Evolutionary conservation across 805 yeast genomes (phyloP).

Genomic region (Ogataea pignaliae): DNA sequence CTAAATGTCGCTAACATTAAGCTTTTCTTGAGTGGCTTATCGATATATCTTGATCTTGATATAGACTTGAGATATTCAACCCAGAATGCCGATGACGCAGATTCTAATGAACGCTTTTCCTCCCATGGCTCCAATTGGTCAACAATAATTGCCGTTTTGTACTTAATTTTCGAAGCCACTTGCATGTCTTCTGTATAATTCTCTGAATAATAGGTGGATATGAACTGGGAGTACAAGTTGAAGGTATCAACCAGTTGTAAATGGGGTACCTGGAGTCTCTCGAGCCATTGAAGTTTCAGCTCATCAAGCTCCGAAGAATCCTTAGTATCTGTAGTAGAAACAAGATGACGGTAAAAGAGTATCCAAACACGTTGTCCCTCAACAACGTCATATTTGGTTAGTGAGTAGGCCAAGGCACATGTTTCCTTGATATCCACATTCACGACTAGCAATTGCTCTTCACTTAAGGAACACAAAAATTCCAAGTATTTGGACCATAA

Average conservation of each 20-base stretch:
- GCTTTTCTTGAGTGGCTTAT: slow-evolving; percentile 4
- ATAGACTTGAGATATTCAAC: slow-evolving; percentile 9
- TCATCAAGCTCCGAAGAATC: no score
- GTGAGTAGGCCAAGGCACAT: no score
- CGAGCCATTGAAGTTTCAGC: slow-evolving; percentile 11
- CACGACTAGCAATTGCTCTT: no score
- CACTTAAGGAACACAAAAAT: no score
- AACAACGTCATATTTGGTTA: no score
- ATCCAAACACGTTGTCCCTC: no score
- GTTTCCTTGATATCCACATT: no score
- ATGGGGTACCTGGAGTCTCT: slow-evolving; percentile 39
- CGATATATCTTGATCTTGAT: slow-evolving; percentile 5
- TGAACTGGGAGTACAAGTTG: slow-evolving; percentile 35
- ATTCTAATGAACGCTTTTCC: slow-evolving; percentile 10
- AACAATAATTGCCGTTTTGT: slow-evolving; percentile 28
- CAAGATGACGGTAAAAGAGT: no score
- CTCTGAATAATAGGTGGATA: slow-evolving; percentile 27
- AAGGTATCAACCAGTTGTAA: slow-evolving; percentile 35
- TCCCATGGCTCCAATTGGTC: slow-evolving; percentile 35
- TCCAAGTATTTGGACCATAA: no score
- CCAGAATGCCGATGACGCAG: slow-evolving; percentile 19
- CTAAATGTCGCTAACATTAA: slow-evolving; percentile 26
- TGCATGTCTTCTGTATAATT: slow-evolving; percentile 35
- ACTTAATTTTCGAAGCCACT: slow-evolving; percentile 31
- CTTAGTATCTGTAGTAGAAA: no score